Percentiles rank a stretch among this genome's conserved stretches.
phyloP scores from a whole-genome alignment of 306 rosid species.

The Hippophae rhamnoides region DNA sequence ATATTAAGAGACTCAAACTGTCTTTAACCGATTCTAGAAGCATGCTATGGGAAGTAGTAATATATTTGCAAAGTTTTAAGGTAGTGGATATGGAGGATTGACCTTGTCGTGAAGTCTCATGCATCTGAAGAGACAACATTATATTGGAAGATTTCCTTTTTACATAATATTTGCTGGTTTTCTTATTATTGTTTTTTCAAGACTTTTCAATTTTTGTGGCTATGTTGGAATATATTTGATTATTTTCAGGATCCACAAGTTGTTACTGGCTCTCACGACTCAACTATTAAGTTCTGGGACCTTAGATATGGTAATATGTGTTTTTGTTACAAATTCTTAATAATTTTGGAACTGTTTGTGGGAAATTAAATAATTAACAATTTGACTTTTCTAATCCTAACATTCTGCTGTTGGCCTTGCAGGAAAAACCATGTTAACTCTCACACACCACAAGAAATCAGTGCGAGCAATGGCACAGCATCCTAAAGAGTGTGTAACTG shows the following conservation, averaged over 20 bases:
- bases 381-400: neutral
- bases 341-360: no score
- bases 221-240: constrained; percentile 1
- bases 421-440: constrained; percentile 89
- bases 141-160: no score
- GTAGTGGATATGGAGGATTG: neutral
- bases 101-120: neutral
- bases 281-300: constrained; percentile 97
- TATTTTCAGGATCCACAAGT: constrained; percentile 89
- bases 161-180: neutral
- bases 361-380: no score
- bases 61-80: neutral
- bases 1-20: no score
- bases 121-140: neutral
- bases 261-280: constrained; percentile 92
- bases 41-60: no score
- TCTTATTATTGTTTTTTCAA: constrained; percentile 1
- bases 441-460: constrained; percentile 94
- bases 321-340: neutral
- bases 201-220: neutral
- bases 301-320: constrained; percentile 77
- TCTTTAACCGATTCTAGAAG: no score
- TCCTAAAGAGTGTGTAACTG: constrained; percentile 76
- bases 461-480: constrained; percentile 94
- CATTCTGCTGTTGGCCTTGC: constrained; percentile 12